These are phyloP conservation scores for Coleophoma eucalyptorum DNA, from an alignment of 2,329 filamentous ascomycete genomes.

Conservation along the genomic window DNA sequence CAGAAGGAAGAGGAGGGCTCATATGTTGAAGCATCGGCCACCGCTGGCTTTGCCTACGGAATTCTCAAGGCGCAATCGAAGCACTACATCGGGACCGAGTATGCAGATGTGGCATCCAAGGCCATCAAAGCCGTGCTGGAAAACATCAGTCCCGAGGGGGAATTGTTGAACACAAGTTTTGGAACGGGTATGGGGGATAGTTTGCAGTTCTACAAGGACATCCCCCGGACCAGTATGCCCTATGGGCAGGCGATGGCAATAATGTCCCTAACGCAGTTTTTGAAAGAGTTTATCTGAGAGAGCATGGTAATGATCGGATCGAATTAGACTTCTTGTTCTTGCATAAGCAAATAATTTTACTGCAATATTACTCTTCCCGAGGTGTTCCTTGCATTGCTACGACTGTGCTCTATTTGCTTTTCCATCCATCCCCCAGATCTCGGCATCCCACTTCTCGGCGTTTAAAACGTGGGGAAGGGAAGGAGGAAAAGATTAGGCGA, in stretches of 20 bases:
- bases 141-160: slow-evolving; percentile 63
- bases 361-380: no score
- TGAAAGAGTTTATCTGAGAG: slow-evolving; percentile 49
- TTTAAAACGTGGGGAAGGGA: no score
- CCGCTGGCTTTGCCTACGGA: slow-evolving; percentile 77
- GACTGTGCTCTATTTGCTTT: no score
- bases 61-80: slow-evolving; percentile 71
- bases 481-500: no score
- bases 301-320: no score
- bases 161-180: slow-evolving; percentile 71
- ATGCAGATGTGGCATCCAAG: slow-evolving; percentile 56
- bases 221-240: slow-evolving; percentile 75
- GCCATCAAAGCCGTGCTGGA: slow-evolving; percentile 64
- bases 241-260: slow-evolving; percentile 85
- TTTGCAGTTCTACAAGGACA: slow-evolving; percentile 74
- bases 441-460: no score
- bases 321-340: no score
- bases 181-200: slow-evolving; percentile 74
- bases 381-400: no score
- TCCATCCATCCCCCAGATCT: no score
- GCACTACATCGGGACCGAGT: slow-evolving; percentile 62
- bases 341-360: no score
- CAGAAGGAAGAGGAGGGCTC: slow-evolving; percentile 62
- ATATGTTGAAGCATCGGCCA: slow-evolving; percentile 73
- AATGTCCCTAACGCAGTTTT: slow-evolving; percentile 73